Conservation (phyloP, 768 basidiomycete genomes). For the Macrolepiota fuliginosa region DNA sequence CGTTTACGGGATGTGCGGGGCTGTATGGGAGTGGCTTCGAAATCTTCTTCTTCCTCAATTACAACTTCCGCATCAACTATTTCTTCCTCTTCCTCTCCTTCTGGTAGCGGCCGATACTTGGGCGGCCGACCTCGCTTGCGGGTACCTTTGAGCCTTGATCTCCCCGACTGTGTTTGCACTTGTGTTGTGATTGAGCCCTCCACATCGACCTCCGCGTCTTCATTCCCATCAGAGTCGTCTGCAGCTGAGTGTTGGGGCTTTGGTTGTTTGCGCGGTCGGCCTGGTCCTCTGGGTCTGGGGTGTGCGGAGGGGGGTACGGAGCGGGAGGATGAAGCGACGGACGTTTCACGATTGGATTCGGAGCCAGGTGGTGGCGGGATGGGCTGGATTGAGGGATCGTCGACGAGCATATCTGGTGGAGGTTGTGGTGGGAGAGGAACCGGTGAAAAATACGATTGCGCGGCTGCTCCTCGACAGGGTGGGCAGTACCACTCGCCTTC, state of each 20-base stretch:
- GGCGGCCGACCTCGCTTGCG: slow-evolving; percentile 2
- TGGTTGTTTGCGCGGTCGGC: slow-evolving; percentile 12
- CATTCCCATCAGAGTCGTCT: slow-evolving; percentile 34
- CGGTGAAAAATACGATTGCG: slow-evolving; percentile 8
- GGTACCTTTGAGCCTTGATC: background rate
- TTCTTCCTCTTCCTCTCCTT: slow-evolving; percentile 49
- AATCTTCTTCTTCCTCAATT: slow-evolving; percentile 22
- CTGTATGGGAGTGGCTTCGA: slow-evolving; percentile 22
- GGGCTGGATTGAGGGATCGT: slow-evolving; percentile 6
- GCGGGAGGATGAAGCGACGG: slow-evolving; percentile 30
- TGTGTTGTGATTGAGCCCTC: slow-evolving; percentile 11
- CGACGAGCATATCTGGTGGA: slow-evolving; percentile 14
- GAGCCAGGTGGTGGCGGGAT: slow-evolving; percentile 7
- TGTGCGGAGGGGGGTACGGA: slow-evolving; percentile 17
- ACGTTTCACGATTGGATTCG: slow-evolving; percentile 21
- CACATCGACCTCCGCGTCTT: slow-evolving; percentile 27
- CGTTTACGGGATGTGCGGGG: slow-evolving; percentile 38
- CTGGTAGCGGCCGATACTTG: slow-evolving; percentile 11
- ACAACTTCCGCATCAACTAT: slow-evolving; percentile 46
- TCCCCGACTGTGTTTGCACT: slow-evolving; percentile 17
- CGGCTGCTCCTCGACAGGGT: slow-evolving; percentile 42
- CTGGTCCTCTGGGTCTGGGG: slow-evolving; percentile 19
- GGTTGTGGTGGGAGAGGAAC: slow-evolving; percentile 7
- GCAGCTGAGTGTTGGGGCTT: slow-evolving; percentile 16
- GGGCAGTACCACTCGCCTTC: slow-evolving; percentile 81